Conservation (phyloP, 441 rosid species). For the Adansonia grandidieri region DNA sequence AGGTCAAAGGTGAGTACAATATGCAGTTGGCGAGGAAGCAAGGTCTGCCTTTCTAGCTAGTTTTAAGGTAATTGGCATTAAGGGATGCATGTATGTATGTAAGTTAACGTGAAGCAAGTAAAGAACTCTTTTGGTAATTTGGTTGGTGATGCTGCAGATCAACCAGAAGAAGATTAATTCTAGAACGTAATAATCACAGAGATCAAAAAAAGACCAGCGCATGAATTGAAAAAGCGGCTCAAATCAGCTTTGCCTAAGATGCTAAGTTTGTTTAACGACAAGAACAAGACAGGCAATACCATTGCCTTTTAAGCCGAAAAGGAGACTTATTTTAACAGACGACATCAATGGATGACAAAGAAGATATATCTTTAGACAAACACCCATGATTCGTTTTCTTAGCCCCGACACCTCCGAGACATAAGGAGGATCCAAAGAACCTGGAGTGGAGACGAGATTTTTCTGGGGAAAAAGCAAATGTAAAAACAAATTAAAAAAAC, state of each 20-base stretch:
- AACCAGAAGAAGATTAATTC: not conserved
- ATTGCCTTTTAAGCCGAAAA: constrained; percentile 19
- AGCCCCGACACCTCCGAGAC: constrained; percentile 22
- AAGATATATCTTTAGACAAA: not conserved
- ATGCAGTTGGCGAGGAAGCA: too few species aligned
- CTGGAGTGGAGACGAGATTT: not conserved
- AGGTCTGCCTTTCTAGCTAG: too few species aligned
- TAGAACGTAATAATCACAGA: not conserved
- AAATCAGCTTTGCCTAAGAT: constrained; percentile 14
- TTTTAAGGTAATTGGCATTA: too few species aligned
- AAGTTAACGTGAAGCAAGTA: not conserved
- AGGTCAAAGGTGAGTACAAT: too few species aligned
- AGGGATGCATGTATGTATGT: not conserved
- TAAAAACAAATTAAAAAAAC: not conserved
- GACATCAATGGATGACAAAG: not conserved
- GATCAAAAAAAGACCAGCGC: not conserved
- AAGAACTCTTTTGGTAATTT: not conserved
- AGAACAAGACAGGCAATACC: not conserved
- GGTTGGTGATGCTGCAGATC: not conserved
- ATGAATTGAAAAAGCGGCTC: not conserved
- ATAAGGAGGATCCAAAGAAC: constrained; percentile 9
- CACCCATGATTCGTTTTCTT: constrained; percentile 12
- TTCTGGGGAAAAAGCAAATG: not conserved
- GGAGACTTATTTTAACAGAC: not conserved
- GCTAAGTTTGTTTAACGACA: constrained; percentile 4